Base-by-base conservation (phyloP, 1,284 basidiomycete genomes). In the Ceratobasidium sp. region DNA sequence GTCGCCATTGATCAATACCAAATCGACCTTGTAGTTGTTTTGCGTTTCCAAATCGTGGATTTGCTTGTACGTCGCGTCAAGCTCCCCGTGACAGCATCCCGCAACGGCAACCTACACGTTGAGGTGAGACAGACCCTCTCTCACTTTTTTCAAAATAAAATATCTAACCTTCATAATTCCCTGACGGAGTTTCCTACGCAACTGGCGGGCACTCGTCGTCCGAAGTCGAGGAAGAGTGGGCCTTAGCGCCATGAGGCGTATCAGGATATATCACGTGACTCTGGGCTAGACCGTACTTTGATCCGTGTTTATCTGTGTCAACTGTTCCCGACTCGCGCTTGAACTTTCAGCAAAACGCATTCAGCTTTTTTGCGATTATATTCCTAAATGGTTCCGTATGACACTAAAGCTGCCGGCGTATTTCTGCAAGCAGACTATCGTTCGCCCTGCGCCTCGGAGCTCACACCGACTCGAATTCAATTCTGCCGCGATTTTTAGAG, bases 41-140 rank as follows among this genome's bases (percentile, higher is more conserved):
- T 80, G 82, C 5, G 78, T 78, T 80, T 95, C 92, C 63, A 93
- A 87, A 23, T 83, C 78, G 1, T 83, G 82, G 64, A 98, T 89
- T 23, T 91, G 88, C n/a, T 84, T 81, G 83, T 98, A 99, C 73
- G 98, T 98, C 9, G 87, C 87, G 79, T 93, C 90, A 13, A 98
- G 88, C 76, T 90, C 87, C 61, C 96, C 98, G 80, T 99, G 97
- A 78, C 93, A 95, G 84, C 97, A 99, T 9, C 98, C 98, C 84
- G 98, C 91, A 32, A 98, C 85, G 13, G 96, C 96, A 73, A 98
- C 85, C 92, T 95, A 18, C 16, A 61, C 0, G 3, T 2, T 14
- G n/a, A 1, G 23, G 46, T 61, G 13, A 61, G 43, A 61, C 35
- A 54, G 2, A 13, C 5, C 50, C 13, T 2, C 23, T n/a, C 13